These are phyloP conservation scores for Magnaporthiopsis incrustans DNA, from an alignment of 2,329 filamentous ascomycete species.

Conservation along the genomic window DNA sequence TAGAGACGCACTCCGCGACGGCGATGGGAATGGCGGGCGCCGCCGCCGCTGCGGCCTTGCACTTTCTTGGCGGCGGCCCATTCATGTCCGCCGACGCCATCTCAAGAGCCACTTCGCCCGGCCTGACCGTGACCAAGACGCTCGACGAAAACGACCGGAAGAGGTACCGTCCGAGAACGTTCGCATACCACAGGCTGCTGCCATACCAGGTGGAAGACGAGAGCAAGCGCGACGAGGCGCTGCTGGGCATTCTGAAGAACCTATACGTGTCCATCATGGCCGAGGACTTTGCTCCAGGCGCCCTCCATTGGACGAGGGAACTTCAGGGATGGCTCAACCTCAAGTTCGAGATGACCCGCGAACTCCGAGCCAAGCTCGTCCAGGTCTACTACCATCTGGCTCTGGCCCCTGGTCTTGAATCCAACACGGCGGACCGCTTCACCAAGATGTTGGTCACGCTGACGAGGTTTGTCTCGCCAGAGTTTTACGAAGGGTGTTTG, in stretches of 20 bases:
- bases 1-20: slow-evolving; percentile 14
- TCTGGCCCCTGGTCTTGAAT: slow-evolving; percentile 82
- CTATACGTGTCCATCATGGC: slow-evolving; percentile 87
- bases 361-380: slow-evolving; percentile 74
- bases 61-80: slow-evolving; percentile 26
- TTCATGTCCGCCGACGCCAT: slow-evolving; percentile 55
- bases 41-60: slow-evolving; percentile 26
- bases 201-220: slow-evolving; percentile 85
- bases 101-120: slow-evolving; percentile 81
- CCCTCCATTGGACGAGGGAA: slow-evolving; percentile 94
- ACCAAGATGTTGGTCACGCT: slow-evolving; percentile 93
- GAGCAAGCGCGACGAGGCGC: slow-evolving; percentile 64
- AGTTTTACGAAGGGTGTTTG: slow-evolving; percentile 16
- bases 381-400: slow-evolving; percentile 92
- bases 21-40: slow-evolving; percentile 28
- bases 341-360: slow-evolving; percentile 92
- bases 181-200: slow-evolving; percentile 83
- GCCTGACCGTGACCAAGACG: slow-evolving; percentile 45
- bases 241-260: slow-evolving; percentile 84
- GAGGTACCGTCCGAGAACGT: slow-evolving; percentile 79
- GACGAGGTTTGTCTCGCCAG: slow-evolving; percentile 63
- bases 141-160: slow-evolving; percentile 45
- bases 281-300: slow-evolving; percentile 89
- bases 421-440: slow-evolving; percentile 76
- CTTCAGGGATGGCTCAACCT: slow-evolving; percentile 89